phyloP scores from a whole-genome alignment of 2,329 filamentous ascomycete species.

The Phaeomoniella chlamydospora region DNA sequence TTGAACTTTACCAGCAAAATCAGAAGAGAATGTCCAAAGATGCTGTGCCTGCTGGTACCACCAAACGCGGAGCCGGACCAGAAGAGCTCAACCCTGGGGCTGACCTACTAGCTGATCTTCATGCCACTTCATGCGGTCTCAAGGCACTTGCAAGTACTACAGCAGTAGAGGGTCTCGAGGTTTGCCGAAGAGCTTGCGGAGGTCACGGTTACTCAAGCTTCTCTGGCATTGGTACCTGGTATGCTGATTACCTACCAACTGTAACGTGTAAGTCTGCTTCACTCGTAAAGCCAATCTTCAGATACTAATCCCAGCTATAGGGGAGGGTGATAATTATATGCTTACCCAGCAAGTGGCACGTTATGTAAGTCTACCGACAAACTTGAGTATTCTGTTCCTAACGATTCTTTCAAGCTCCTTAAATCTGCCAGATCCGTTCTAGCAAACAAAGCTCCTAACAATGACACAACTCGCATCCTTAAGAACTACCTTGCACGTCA shows the following conservation, averaged over 20 bases:
- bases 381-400: slow-evolving; percentile 14
- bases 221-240: slow-evolving; percentile 61
- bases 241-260: slow-evolving; percentile 60
- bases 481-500: slow-evolving; percentile 48
- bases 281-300: background rate
- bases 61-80: slow-evolving; percentile 45
- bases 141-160: slow-evolving; percentile 60
- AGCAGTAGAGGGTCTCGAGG: slow-evolving; percentile 60
- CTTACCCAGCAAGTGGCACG: slow-evolving; percentile 65
- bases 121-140: slow-evolving; percentile 62
- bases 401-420: no score
- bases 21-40: slow-evolving; percentile 48
- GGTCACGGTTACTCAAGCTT: slow-evolving; percentile 65
- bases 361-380: no score
- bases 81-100: slow-evolving; percentile 53
- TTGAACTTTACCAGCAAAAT: slow-evolving; percentile 57
- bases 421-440: slow-evolving; percentile 60
- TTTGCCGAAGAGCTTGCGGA: slow-evolving; percentile 61
- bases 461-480: slow-evolving; percentile 56
- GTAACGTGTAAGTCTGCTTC: slow-evolving; percentile 9
- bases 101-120: slow-evolving; percentile 57
- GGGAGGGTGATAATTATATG: slow-evolving; percentile 76
- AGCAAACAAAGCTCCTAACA: slow-evolving; percentile 46
- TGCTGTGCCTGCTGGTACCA: slow-evolving; percentile 24
- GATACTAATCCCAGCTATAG: slow-evolving; percentile 23